These are phyloP conservation scores for Pichia sp. DNA, from an alignment of 1,139 yeast genomes.

Conservation along the genomic window DNA sequence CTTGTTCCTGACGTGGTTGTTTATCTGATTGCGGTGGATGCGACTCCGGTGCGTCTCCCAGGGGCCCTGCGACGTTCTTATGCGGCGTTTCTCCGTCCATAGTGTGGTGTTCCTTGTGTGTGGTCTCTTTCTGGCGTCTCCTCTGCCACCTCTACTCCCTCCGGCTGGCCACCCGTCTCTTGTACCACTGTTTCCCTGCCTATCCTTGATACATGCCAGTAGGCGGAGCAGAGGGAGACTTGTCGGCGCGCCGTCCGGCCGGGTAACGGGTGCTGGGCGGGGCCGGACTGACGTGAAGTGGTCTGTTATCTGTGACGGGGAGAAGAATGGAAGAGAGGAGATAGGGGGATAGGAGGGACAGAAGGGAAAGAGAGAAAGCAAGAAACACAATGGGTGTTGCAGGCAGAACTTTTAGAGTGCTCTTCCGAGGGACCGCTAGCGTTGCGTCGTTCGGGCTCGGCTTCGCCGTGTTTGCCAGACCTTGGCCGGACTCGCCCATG, in stretches of 20 bases:
- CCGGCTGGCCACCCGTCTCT: too few relatives aligned
- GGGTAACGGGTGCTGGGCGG: background rate
- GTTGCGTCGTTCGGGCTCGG: slow-evolving; percentile 40
- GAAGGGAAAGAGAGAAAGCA: background rate
- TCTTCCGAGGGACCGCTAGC: slow-evolving; percentile 8
- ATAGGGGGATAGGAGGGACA: background rate
- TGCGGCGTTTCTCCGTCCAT: background rate
- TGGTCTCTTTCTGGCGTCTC: background rate
- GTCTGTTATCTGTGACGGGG: background rate
- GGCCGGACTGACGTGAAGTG: background rate
- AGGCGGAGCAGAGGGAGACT: too few relatives aligned
- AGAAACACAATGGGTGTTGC: slow-evolving; percentile 5
- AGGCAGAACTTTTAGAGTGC: background rate
- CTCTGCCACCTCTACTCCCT: background rate
- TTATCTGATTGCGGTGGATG: background rate
- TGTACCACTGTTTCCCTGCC: too few relatives aligned
- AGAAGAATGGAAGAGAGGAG: background rate
- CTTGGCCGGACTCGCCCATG: slow-evolving; percentile 38
- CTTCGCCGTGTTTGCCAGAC: slow-evolving; percentile 40
- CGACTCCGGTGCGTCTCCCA: background rate
- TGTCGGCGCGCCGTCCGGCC: background rate
- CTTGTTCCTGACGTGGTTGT: background rate
- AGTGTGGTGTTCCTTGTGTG: background rate
- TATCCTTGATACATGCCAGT: too few relatives aligned
- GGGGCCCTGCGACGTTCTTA: background rate